Evolutionary conservation across 345 rosid species (phyloP), one percentile per base, ranked within the genome.

Genomic region (Lumnitzera racemosa): DNA sequence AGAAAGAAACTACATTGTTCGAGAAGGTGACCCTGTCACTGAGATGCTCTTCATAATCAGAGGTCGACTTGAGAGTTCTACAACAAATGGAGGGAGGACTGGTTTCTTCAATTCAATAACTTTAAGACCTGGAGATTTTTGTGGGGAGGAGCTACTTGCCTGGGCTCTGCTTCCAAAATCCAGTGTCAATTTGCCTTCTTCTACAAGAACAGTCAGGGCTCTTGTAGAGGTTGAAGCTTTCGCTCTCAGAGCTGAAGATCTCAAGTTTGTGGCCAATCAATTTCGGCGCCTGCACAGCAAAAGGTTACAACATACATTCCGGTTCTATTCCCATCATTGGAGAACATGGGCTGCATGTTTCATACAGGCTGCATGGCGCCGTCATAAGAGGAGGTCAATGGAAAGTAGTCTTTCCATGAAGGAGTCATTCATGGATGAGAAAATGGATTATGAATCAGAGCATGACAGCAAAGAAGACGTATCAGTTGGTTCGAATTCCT

Each of bases 271-370:
- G 24, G 98, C 96, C 0, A 92, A 89, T 61, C 97, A 91, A 60
- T 91, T 92, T 64, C 77, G 96, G 56, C 80, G 97, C 57, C 82
- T 92, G 52, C 98, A 89, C 51, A 92, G 97, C 80, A 92, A 92
- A 83, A 87, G 82, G 72, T 87, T 89, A 66, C 98, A 92, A 55
- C 98, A 89, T 66, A 87, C 97, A 0, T 87, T 92, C 67, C 78
- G 96, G 51, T 89, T 87, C 56, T 84, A 89, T 70, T 92, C 98
- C 55, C 81, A 89, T 67, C 98, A 92, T 60, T 89, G 98, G 98
- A 83, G 98, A 72, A 87, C 91, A 54, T 92, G 96, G 96, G 96
- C 86, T 16, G 89, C 94, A 43, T 89, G 96, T 72, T 92, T 89
- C 68, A 87, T 89, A 64, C 96, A 89, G 72, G 96, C 96, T 0